Percentiles rank a stretch among this genome's conserved stretches.
These are phyloP conservation scores for Sugiyamaella lignohabitans DNA, from an alignment of 805 yeast genomes.

Conservation along the genomic window DNA sequence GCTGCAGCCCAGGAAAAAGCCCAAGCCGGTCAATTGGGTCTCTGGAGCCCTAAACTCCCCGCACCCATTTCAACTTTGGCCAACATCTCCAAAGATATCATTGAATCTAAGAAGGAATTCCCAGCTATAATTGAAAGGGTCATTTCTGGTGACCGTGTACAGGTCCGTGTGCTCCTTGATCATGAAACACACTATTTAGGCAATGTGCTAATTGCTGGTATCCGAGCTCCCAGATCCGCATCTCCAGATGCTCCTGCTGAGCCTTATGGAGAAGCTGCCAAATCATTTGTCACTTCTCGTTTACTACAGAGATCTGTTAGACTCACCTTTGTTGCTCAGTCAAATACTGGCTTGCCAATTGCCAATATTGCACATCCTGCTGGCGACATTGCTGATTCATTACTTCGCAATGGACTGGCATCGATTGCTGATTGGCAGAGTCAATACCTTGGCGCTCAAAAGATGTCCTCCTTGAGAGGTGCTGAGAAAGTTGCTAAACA, in stretches of 20 bases:
- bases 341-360: constrained; percentile 38
- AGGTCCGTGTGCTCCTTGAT: constrained; percentile 48
- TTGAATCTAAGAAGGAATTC: constrained; percentile 35
- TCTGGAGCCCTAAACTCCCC: constrained; percentile 41
- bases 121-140: constrained; percentile 67
- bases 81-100: constrained; percentile 20
- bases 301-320: constrained; percentile 56
- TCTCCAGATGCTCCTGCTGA: constrained; percentile 37
- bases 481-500: constrained; percentile 58
- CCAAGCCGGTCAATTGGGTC: constrained; percentile 42
- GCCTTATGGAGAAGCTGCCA: constrained; percentile 62
- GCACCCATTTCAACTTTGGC: constrained; percentile 15
- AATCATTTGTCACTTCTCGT: constrained; percentile 54
- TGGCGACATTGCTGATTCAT: constrained; percentile 64
- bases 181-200: constrained; percentile 48
- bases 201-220: constrained; percentile 65
- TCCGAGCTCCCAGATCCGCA: constrained; percentile 64
- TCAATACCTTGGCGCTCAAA: constrained; percentile 53
- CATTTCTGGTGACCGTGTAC: constrained; percentile 70
- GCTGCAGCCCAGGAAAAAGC: constrained; percentile 42
- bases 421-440: constrained; percentile 80
- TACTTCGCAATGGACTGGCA: constrained; percentile 65
- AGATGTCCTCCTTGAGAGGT: constrained; percentile 55
- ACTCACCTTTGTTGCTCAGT: constrained; percentile 53
- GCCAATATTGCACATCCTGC: constrained; percentile 62